Percentiles rank a stretch among this genome's conserved stretches.
Evolutionary conservation across 2,329 filamentous ascomycete species (phyloP).

Genomic region (Trichoderma endophyticum): DNA sequence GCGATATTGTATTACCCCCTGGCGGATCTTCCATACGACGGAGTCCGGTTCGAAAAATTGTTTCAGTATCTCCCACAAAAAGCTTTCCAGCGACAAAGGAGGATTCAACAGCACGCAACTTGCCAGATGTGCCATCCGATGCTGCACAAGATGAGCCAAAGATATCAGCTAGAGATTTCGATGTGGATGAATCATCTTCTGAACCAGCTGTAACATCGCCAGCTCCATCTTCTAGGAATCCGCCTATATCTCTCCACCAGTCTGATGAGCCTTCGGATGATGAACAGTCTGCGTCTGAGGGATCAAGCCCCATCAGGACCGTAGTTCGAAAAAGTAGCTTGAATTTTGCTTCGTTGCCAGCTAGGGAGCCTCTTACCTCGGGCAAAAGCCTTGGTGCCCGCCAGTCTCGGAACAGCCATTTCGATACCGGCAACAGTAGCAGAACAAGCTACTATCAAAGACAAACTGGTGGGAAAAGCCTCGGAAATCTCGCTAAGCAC

Average conservation of each 20-base stretch:
- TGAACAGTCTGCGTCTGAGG: constrained; percentile 61
- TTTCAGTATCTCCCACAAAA: constrained; percentile 34
- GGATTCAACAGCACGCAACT: constrained; percentile 36
- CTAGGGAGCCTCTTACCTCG: constrained; percentile 77
- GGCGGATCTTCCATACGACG: constrained; percentile 22
- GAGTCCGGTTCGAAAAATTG: constrained; percentile 28
- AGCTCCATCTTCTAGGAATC: background rate
- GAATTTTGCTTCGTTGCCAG: constrained; percentile 88
- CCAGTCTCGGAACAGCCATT: constrained; percentile 71
- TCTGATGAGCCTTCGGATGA: constrained; percentile 26
- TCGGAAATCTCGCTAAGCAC: constrained; percentile 51
- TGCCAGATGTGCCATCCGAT: constrained; percentile 17
- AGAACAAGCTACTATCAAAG: constrained; percentile 71
- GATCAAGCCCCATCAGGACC: constrained; percentile 71
- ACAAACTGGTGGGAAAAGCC: constrained; percentile 69
- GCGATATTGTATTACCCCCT: constrained; percentile 22
- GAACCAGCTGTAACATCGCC: background rate
- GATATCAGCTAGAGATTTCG: constrained; percentile 6
- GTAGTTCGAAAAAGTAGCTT: constrained; percentile 89
- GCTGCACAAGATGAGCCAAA: background rate
- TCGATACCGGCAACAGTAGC: constrained; percentile 65
- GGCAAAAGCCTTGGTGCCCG: constrained; percentile 80
- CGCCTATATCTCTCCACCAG: background rate
- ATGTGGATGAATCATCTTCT: constrained; percentile 18
- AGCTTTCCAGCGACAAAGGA: constrained; percentile 45